Base-by-base conservation (phyloP, 495 filamentous ascomycete species). In the Cairneyella variabilis region DNA sequence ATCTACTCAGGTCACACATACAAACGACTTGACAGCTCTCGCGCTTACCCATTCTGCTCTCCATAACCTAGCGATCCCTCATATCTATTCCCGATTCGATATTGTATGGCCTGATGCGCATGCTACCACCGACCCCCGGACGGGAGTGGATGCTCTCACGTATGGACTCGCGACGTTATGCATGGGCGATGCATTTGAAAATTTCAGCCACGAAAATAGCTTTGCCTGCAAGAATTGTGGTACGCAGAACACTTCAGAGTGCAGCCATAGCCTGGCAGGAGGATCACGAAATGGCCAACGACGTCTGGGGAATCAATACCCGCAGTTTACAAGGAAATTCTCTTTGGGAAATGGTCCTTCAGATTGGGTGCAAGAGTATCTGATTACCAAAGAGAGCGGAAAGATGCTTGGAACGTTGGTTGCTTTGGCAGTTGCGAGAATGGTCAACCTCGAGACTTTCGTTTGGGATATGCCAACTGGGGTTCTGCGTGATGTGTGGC, bases 401-500 rank as follows among this genome's bases (percentile, higher is more conserved):
- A 96, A 95, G 68, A 91, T 96, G 89, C 78, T 97, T 7, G 90
- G 91, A 16, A 95, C 89, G 11, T 69, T 96, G 37, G 90, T 95
- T n/a, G 89, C 91, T 12, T 69, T 92, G 58, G 88, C 90, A 3
- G 76, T 96, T 21, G 81, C 84, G 25, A 82, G 89, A 50, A 96
- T 96, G 92, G 74, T 84, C 20, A 90, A 91, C 57, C 78, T 97
- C 17, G 91, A 97, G 67, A 84, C 83, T 0, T 97, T 97, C 60
- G 74, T 90, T 10, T 97, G 92, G 92, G 91, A 97, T 64, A 96
- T 96, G 91, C 90, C 91, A 0, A 96, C 90, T 0, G 92, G 92
- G 0, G 85, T 96, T 21, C 69, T 92, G 36, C 79, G 90, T 43
- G 89, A 95, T 59, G 85, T 95, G 25, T 97, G 92, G 78, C 78